A percentile compares a stretch with the other conserved stretches of the same genome.
Evolutionary conservation across 441 rosid genomes (phyloP).

Genomic region (Euphorbia celastroides): DNA sequence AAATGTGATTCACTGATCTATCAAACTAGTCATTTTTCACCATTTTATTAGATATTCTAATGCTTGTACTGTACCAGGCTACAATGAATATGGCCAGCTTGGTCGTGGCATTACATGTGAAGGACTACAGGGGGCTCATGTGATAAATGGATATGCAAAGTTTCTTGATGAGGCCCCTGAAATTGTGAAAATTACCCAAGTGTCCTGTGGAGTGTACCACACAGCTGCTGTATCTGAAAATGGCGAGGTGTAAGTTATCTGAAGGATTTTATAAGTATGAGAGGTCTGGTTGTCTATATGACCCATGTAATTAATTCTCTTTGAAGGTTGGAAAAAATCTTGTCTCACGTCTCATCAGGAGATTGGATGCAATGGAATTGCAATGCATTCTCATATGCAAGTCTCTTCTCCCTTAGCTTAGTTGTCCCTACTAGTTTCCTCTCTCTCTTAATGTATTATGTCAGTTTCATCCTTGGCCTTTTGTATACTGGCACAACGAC

Average conservation of each 20-base stretch:
- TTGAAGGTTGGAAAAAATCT: conserved; percentile 48
- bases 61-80: conserved; percentile 53
- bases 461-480: too few relatives aligned
- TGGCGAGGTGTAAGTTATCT: conserved; percentile 96
- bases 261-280: conserved; percentile 37
- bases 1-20: too few relatives aligned
- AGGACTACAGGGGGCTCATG: conserved; percentile 81
- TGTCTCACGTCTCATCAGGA: conserved; percentile 37
- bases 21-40: conserved; percentile 19
- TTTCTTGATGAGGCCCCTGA: conserved; percentile 96
- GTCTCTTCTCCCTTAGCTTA: conserved; percentile 50
- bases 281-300: conserved; percentile 41
- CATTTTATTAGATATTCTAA: conserved; percentile 19
- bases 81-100: conserved; percentile 92
- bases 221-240: conserved; percentile 81
- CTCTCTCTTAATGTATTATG: too few relatives aligned
- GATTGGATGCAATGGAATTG: conserved; percentile 56
- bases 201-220: conserved; percentile 97
- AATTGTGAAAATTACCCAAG: conserved; percentile 72
- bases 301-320: conserved; percentile 43
- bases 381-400: conserved; percentile 59
- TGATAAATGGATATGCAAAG: conserved; percentile 70
- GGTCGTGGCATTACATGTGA: conserved; percentile 95
- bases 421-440: too few relatives aligned
- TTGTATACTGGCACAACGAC: too few relatives aligned